These are phyloP conservation scores for Jackrogersella multiformis DNA, from an alignment of 495 filamentous ascomycete genomes.

Conservation along the genomic window DNA sequence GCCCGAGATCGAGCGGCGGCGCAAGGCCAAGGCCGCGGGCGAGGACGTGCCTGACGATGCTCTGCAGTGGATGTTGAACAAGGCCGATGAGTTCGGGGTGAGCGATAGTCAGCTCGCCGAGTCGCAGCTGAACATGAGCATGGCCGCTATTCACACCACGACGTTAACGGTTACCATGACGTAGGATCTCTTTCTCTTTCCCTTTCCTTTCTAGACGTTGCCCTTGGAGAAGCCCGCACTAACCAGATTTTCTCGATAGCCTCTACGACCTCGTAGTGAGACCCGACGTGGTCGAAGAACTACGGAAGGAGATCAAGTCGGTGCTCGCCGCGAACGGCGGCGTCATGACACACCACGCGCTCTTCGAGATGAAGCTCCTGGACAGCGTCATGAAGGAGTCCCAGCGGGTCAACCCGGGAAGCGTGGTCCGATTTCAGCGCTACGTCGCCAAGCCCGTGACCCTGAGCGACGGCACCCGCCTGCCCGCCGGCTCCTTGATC, in stretches of 20 bases:
- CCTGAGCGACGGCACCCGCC: slow-evolving; percentile 53
- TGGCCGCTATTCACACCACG: slow-evolving; percentile 50
- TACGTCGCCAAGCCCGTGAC: slow-evolving; percentile 51
- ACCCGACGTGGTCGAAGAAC: slow-evolving; percentile 41
- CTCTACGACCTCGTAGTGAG: slow-evolving; percentile 53
- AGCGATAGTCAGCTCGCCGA: slow-evolving; percentile 45
- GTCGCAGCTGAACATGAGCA: slow-evolving; percentile 46
- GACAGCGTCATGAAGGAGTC: slow-evolving; percentile 45
- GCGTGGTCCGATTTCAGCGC: slow-evolving; percentile 48
- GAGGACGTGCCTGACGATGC: slow-evolving; percentile 48
- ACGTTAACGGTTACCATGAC: slow-evolving; percentile 42
- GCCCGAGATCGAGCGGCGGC: slow-evolving; percentile 45
- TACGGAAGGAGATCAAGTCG: slow-evolving; percentile 41
- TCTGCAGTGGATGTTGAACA: slow-evolving; percentile 54
- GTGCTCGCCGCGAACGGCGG: slow-evolving; percentile 37
- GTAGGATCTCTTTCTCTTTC: slow-evolving; percentile 8
- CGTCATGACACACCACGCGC: slow-evolving; percentile 40
- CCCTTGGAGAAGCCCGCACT: neutral
- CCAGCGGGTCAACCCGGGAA: slow-evolving; percentile 40
- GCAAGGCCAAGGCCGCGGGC: slow-evolving; percentile 16
- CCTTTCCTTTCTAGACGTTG: too few species aligned
- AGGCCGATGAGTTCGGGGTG: slow-evolving; percentile 27
- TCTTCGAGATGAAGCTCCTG: slow-evolving; percentile 45
- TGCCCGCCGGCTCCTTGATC: slow-evolving; percentile 51
- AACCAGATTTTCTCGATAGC: slow-evolving; percentile 13